A percentile compares a stretch with the other conserved stretches of the same genome.
phyloP scores from a whole-genome alignment of 2,329 filamentous ascomycete genomes.

The Ophiostoma populinum region DNA sequence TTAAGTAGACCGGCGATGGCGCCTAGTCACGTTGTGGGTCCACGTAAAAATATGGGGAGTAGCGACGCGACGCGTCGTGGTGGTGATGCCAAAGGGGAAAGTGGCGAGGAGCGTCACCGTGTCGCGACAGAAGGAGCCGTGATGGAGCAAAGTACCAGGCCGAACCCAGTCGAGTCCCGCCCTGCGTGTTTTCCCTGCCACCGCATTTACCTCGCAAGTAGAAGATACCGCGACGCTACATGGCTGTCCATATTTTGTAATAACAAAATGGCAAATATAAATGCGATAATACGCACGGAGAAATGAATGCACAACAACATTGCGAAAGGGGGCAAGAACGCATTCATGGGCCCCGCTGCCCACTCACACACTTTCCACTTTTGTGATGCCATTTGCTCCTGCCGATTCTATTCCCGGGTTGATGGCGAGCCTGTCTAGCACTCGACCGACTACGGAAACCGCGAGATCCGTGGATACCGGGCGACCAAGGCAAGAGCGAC shows the following conservation, averaged over 20 bases:
- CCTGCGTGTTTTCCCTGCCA: conserved; percentile 2
- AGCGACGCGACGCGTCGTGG: conserved; percentile 11
- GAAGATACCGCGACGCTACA: no score
- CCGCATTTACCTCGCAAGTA: no score
- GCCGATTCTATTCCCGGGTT: not conserved
- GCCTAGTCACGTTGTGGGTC: conserved; percentile 11
- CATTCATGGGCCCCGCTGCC: conserved; percentile 5
- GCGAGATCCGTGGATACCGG: no score
- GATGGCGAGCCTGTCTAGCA: no score
- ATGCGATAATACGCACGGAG: not conserved
- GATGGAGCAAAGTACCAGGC: not conserved
- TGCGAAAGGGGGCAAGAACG: no score
- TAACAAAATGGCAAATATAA: not conserved
- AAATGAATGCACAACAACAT: not conserved
- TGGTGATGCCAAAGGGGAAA: conserved; percentile 2
- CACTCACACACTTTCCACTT: conserved; percentile 4
- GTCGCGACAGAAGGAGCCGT: conserved; percentile 1
- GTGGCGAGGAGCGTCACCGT: conserved; percentile 4
- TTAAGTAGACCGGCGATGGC: conserved; percentile 12
- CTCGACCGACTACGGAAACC: no score
- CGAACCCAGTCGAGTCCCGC: conserved; percentile 1
- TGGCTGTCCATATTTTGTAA: no score
- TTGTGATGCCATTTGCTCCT: not conserved
- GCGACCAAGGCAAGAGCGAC: no score
- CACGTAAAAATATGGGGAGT: conserved; percentile 6